Conservation (phyloP, 805 yeast genomes). For the Saccharomycopsis oosterbeekiorum region DNA sequence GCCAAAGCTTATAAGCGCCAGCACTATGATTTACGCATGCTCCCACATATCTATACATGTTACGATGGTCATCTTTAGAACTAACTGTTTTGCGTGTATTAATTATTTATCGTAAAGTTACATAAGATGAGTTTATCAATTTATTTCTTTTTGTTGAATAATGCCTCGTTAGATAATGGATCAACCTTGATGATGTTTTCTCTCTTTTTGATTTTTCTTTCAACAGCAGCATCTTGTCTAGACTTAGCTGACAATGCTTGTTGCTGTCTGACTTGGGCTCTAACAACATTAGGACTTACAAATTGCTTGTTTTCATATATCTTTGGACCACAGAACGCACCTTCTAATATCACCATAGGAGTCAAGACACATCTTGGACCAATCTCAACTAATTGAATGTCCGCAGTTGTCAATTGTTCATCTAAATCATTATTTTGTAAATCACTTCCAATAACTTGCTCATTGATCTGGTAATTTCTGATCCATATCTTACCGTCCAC, state of each 20-base stretch:
- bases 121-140: neutral
- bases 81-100: too few relatives aligned
- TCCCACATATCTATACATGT: neutral
- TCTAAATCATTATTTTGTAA: slow-evolving; percentile 42
- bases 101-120: too few relatives aligned
- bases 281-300: slow-evolving; percentile 89
- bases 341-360: slow-evolving; percentile 83
- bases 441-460: slow-evolving; percentile 38
- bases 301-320: slow-evolving; percentile 94
- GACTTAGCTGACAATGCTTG: slow-evolving; percentile 70
- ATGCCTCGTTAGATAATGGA: slow-evolving; percentile 69
- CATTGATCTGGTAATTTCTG: slow-evolving; percentile 84
- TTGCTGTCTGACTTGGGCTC: slow-evolving; percentile 77
- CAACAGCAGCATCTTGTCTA: slow-evolving; percentile 71
- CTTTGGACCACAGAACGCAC: slow-evolving; percentile 96
- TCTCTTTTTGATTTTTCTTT: slow-evolving; percentile 66
- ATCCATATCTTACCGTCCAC: slow-evolving; percentile 95
- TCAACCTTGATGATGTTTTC: slow-evolving; percentile 66
- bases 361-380: slow-evolving; percentile 96
- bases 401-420: slow-evolving; percentile 34
- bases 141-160: slow-evolving; percentile 40
- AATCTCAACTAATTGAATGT: slow-evolving; percentile 78
- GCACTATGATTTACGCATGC: neutral
- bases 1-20: neutral
- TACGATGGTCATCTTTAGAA: too few relatives aligned